phyloP scores from a whole-genome alignment of 2,329 filamentous ascomycete species.

The Alternaria dauci region DNA sequence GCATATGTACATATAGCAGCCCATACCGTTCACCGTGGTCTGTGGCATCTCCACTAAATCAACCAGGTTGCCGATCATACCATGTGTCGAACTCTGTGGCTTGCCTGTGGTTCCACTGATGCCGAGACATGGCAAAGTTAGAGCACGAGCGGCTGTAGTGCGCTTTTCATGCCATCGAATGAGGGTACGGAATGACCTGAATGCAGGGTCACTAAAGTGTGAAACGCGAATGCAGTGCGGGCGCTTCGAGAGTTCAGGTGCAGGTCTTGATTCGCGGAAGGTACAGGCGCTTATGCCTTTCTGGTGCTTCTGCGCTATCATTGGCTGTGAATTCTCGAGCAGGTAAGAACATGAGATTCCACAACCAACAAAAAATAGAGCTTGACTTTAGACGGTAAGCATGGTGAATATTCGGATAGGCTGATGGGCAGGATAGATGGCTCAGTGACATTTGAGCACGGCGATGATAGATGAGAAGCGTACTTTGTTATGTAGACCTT shows the following conservation, averaged over 20 bases:
- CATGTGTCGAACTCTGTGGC: slow-evolving; percentile 18
- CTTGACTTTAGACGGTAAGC: not conserved
- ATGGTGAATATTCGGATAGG: not conserved
- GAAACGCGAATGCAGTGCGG: slow-evolving; percentile 36
- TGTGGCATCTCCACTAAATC: slow-evolving; percentile 7
- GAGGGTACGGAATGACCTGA: slow-evolving; percentile 12
- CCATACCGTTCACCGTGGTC: slow-evolving; percentile 11
- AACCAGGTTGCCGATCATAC: slow-evolving; percentile 13
- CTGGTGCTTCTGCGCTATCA: slow-evolving; percentile 12
- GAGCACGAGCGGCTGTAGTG: slow-evolving; percentile 7
- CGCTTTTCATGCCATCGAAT: slow-evolving; percentile 23
- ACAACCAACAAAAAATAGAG: not conserved
- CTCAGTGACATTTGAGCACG: not conserved
- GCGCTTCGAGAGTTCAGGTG: slow-evolving; percentile 37
- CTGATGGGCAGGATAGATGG: not conserved
- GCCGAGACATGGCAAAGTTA: slow-evolving; percentile 10
- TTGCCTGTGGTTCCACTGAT: slow-evolving; percentile 8
- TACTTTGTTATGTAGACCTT: not conserved
- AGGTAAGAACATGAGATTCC: not conserved
- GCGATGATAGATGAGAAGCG: not conserved
- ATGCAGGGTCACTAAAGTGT: slow-evolving; percentile 30
- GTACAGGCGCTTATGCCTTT: slow-evolving; percentile 40
- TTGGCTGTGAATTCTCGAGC: slow-evolving; percentile 17
- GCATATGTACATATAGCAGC: slow-evolving; percentile 24
- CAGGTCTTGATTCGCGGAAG: slow-evolving; percentile 34